phyloP scores from a whole-genome alignment of 2,329 filamentous ascomycete species.

The Cladosporium velox region DNA sequence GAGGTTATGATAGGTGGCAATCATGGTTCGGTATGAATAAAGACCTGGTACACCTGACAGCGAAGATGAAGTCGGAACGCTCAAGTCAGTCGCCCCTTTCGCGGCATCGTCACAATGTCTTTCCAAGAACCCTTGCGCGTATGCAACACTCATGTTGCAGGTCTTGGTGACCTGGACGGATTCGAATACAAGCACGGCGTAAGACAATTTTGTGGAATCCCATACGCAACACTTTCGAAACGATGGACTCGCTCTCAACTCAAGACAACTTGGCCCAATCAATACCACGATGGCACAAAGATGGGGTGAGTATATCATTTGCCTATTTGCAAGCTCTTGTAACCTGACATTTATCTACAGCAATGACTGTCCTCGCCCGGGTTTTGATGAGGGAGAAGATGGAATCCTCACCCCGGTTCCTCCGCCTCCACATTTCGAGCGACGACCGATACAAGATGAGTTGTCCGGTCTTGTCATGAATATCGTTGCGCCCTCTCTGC shows the following conservation, averaged over 20 bases:
- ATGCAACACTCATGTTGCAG: neutral
- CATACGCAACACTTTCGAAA: neutral
- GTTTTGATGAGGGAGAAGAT: neutral
- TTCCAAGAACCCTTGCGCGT: neutral
- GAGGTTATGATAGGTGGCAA: neutral
- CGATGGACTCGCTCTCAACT: neutral
- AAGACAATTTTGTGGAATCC: neutral
- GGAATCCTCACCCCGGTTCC: neutral
- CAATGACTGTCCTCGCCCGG: neutral
- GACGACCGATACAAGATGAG: neutral
- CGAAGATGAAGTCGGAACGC: neutral
- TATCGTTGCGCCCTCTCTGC: neutral
- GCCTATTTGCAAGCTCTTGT: neutral
- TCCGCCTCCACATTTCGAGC: neutral
- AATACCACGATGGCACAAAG: neutral
- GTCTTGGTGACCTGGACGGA: neutral
- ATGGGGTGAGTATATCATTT: neutral
- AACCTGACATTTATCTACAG: neutral
- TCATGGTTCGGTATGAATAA: neutral
- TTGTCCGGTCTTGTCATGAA: neutral
- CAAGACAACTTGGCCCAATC: neutral
- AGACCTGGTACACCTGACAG: neutral
- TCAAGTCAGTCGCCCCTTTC: neutral
- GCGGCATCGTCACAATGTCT: neutral
- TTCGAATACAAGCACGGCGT: neutral